Conservation (phyloP, 2,329 filamentous ascomycete species). For the Corniculantispora saksenae region DNA sequence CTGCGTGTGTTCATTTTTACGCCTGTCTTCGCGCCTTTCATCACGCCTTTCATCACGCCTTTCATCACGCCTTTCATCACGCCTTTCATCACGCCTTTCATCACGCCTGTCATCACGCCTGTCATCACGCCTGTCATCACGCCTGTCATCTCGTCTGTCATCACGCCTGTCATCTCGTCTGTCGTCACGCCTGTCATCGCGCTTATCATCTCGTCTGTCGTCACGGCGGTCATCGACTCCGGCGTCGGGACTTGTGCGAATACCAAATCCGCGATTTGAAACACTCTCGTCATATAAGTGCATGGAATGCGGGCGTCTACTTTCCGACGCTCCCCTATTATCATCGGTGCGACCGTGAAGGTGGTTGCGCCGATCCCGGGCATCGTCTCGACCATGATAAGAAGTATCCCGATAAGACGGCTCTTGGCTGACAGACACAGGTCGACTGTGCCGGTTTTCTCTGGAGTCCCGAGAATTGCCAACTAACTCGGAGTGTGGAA, state of each 20-base stretch:
- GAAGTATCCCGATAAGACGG: slow-evolving; percentile 49
- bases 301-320: slow-evolving; percentile 29
- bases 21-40: slow-evolving; percentile 38
- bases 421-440: slow-evolving; percentile 57
- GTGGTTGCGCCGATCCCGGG: slow-evolving; percentile 42
- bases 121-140: slow-evolving; percentile 23
- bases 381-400: slow-evolving; percentile 51
- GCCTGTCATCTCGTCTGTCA: slow-evolving; percentile 38
- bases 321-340: slow-evolving; percentile 34
- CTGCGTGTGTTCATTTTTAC: slow-evolving; percentile 30
- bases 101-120: slow-evolving; percentile 43
- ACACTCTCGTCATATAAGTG: slow-evolving; percentile 51
- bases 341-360: slow-evolving; percentile 37
- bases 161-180: no score
- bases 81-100: slow-evolving; percentile 23
- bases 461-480: slow-evolving; percentile 21
- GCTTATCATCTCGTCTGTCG: slow-evolving; percentile 22
- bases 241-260: slow-evolving; percentile 44
- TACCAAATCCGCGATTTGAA: slow-evolving; percentile 51
- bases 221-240: slow-evolving; percentile 42
- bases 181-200: slow-evolving; percentile 41
- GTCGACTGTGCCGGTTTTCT: slow-evolving; percentile 39
- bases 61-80: slow-evolving; percentile 41
- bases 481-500: slow-evolving; percentile 25
- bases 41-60: no score